Evolutionary conservation across 1,139 yeast genomes (phyloP), one percentile per base, ranked within the genome.

Genomic region (Geotrichum cucujoidarum): DNA sequence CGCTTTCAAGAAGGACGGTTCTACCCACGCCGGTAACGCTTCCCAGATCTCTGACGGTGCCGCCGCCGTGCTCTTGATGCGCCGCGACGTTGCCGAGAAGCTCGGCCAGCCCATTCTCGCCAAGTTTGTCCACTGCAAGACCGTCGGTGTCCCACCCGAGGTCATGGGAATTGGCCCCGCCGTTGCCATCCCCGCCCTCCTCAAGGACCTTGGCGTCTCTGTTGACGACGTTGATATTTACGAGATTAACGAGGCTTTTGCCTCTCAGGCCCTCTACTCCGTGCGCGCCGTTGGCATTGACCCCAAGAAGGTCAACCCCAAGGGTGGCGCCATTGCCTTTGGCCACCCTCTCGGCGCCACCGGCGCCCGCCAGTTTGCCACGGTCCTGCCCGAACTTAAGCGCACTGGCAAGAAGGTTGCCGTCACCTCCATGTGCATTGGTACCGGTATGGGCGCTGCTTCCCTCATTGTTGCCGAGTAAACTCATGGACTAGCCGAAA

Each of bases 361-460:
- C 38, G 97, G 97, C 64, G 90, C 96, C 18, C 82, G 97, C 70
- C 97, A 89, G 71, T 76, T 87, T 52, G 90, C 97, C 43, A 90
- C 97, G 6, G 71, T 90, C 53, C 69, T 90, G 62, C 77, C 92
- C 63, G 90, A 88, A 69, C 76, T 90, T 62, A 72, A 83, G 67
- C 61, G 68, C 47, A 62, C 70, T 22, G 70, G 77, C 42, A 95
- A 94, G 61, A 81, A 88, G 71, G 71, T 88, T 56, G 97, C 97
- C 59, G 81, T 90, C 52, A 86, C 95, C 25, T 84, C 95, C 55
- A 90, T 90, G 97, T 90, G 97, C 73, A 83, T 90, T 59, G 97
- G 97, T 64, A 88, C 96, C 39, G 97, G 97, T 63, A 90, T 89
- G 95, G 97, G 97, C 60, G 97, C 97, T 47, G 97, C 97, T 48